Evolutionary conservation across 208 protist genomes (phyloP), one percentile per base, ranked within the genome.

Genomic region (Wallacemonas sp.): DNA sequence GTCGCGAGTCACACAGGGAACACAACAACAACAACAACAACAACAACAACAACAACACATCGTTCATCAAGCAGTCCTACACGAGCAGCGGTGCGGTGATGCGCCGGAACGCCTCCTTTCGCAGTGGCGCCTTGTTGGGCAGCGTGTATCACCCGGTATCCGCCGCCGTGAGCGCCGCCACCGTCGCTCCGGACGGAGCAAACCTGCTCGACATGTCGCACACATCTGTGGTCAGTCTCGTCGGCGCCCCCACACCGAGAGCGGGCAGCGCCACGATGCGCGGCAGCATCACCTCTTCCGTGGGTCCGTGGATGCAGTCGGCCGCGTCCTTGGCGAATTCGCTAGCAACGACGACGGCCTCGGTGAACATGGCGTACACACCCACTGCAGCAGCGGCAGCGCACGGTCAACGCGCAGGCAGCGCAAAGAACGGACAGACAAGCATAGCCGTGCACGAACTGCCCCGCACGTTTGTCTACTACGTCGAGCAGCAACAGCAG

Each of bases 71-170:
- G 36, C 36, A 41, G 14, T 41, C 36, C 16, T 27, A 23, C 52
- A 58, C 52, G 17, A 27, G 5, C 11, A 58, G 38, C 32, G 52
- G 52, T 9, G 30, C 52, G n/a, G 52, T n/a, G 2, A 38, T 58
- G 17, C 24, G 52, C 8, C 52, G 52, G 4, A 39, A 58, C 52
- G 2, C 2, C 29, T 58, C 52, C 2, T 58, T 58, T n/a, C 52
- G 52, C 2, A 58, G 52, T 11, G 52, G 52, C 26, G 52, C 52
- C 29, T 21, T 58, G 26, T 29, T 58, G 29, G 52, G 52, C 4
- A 58, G 52, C 52, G 30, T 58, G 16, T 58, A 58, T n/a, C 52
- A 58, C 32, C 52, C 52, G 12, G 23, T 58, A 24, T 58, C 52
- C 52, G 11, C 30, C 44, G 44, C 44, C 17, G 44, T 23, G 14